Percentiles rank a stretch among this genome's conserved stretches.
These are phyloP conservation scores for Mucor racemosus DNA, from an alignment of 371 early-diverging fungal genomes.

Conservation along the genomic window DNA sequence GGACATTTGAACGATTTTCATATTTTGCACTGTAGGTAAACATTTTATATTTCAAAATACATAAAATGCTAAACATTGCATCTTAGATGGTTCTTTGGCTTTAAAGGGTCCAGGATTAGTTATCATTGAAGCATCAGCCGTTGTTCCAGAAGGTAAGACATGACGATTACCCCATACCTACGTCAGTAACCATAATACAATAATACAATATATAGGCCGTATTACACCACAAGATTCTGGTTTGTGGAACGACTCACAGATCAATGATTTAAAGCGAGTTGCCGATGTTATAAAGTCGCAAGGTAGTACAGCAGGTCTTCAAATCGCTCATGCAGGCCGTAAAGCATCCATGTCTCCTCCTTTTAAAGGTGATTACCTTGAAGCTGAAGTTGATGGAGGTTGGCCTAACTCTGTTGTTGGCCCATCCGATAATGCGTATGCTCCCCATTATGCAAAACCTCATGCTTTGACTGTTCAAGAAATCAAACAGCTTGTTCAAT, in stretches of 20 bases:
- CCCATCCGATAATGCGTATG: conserved; percentile 65
- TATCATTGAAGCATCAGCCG: conserved; percentile 82
- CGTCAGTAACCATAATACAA: too few relatives aligned
- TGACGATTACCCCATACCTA: not conserved
- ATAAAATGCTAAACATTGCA: too few relatives aligned
- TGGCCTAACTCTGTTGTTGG: conserved; percentile 80
- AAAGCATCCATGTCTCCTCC: conserved; percentile 73
- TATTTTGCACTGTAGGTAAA: conserved; percentile 55
- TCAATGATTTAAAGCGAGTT: conserved; percentile 61
- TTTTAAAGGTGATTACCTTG: conserved; percentile 54
- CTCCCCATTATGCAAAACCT: conserved; percentile 55
- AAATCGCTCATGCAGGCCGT: conserved; percentile 85
- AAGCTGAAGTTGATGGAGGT: conserved; percentile 76
- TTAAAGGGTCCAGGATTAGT: conserved; percentile 75
- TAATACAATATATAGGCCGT: conserved; percentile 36
- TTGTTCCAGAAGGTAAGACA: conserved; percentile 62
- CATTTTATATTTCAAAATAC: too few relatives aligned
- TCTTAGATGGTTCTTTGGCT: conserved; percentile 65
- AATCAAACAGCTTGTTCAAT: conserved; percentile 61
- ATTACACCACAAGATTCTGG: conserved; percentile 75
- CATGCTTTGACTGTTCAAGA: conserved; percentile 66
- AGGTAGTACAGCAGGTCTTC: conserved; percentile 69
- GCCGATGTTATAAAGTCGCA: conserved; percentile 68
- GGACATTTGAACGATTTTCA: conserved; percentile 53
- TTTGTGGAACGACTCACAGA: conserved; percentile 80